A percentile compares a stretch with the other conserved stretches of the same genome.
Conservation (phyloP, 306 rosid species). For the Rosa chinensis region DNA sequence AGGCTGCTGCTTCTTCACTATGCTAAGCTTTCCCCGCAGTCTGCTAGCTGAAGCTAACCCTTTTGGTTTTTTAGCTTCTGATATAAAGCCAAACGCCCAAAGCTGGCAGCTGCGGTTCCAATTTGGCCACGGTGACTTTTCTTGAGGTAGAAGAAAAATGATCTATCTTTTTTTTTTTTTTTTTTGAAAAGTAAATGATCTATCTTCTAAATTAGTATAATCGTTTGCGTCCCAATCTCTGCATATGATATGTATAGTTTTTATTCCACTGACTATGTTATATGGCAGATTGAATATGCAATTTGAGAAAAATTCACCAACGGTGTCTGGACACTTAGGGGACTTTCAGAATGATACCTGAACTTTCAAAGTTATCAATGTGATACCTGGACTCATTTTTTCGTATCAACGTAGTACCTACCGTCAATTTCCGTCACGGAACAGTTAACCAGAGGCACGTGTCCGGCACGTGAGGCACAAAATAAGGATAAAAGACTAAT, state of each 20-base stretch:
- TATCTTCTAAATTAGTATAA: not conserved
- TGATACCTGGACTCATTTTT: no score
- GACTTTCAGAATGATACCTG: no score
- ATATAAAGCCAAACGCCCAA: not conserved
- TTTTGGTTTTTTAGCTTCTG: no score
- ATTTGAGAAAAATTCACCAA: no score
- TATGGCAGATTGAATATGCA: not conserved
- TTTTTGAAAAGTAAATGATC: no score
- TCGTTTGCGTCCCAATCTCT: not conserved
- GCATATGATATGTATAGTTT: not conserved
- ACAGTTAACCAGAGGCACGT: no score
- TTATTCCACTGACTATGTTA: not conserved
- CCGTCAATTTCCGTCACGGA: no score
- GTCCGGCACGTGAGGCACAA: no score
- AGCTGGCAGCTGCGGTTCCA: conserved; percentile 1
- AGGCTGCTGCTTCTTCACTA: not conserved
- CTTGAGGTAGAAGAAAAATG: not conserved
- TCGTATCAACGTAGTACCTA: no score
- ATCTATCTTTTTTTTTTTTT: not conserved
- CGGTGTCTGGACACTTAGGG: no score
- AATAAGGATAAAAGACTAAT: no score
- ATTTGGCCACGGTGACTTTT: not conserved
- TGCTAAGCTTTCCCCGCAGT: not conserved
- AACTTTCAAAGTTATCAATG: no score
- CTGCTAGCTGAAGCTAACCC: not conserved